These are phyloP conservation scores for Bryopsis sp. DNA, from an alignment of 139 green algal genomes.

Conservation along the genomic window DNA sequence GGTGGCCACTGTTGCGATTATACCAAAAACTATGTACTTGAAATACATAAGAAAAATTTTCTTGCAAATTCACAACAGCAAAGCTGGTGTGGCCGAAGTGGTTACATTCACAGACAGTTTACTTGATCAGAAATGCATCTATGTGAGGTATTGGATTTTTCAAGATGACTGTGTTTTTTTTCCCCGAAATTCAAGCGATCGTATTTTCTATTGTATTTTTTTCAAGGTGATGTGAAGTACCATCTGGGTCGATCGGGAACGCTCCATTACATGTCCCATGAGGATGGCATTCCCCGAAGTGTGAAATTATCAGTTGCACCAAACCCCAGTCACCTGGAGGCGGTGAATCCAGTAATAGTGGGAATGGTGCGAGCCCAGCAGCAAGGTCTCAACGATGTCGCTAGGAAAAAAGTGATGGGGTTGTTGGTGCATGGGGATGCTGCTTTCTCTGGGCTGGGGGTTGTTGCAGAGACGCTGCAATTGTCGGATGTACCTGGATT, in stretches of 20 bases:
- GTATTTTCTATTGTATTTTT: background rate
- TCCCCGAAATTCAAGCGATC: background rate
- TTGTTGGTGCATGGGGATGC: conserved; percentile 67
- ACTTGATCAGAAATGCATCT: no score
- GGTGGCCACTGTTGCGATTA: no score
- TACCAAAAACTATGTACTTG: no score
- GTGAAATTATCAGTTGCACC: conserved; percentile 44
- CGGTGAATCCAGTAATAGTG: conserved; percentile 60
- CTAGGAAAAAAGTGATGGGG: conserved; percentile 27
- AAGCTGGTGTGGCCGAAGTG: no score
- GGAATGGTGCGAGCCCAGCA: conserved; percentile 68
- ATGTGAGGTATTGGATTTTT: no score
- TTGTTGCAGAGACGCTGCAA: conserved; percentile 53
- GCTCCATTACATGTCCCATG: conserved; percentile 19
- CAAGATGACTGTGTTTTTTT: no score
- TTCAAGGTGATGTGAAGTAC: conserved; percentile 55
- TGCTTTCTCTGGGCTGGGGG: conserved; percentile 51
- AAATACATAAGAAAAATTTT: no score
- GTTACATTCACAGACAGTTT: no score
- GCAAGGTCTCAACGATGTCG: conserved; percentile 17
- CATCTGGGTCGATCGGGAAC: conserved; percentile 41
- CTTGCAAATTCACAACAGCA: no score
- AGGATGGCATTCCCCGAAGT: background rate
- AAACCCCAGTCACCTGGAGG: conserved; percentile 72
- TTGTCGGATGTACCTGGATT: conserved; percentile 49